Conservation (phyloP, 371 early-diverging fungal genomes). For the Mucor plumbeus region DNA sequence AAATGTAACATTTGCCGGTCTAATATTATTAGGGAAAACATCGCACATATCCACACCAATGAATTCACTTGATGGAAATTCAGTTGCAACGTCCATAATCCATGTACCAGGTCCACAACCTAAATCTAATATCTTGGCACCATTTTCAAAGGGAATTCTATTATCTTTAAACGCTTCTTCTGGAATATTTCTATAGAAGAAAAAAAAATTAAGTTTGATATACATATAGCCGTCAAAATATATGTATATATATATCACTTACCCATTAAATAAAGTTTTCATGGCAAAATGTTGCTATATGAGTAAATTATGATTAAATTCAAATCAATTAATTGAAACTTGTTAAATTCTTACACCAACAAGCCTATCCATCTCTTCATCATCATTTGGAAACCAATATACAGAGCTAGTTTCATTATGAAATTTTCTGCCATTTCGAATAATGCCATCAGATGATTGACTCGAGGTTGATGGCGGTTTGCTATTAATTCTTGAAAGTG, state of each 20-base stretch:
- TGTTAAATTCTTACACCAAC: constrained; percentile 23
- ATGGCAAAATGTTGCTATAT: constrained; percentile 46
- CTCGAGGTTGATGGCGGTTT: constrained; percentile 5
- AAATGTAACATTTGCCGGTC: constrained; percentile 53
- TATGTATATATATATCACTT: too few relatives aligned
- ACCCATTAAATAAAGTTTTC: constrained; percentile 36
- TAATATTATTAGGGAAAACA: constrained; percentile 56
- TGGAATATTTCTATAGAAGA: constrained; percentile 23
- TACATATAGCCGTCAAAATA: neutral
- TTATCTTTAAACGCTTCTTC: constrained; percentile 2
- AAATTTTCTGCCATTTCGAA: constrained; percentile 24
- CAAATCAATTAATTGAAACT: neutral
- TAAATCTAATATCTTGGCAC: constrained; percentile 45
- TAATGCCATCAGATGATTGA: constrained; percentile 19
- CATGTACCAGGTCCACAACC: constrained; percentile 64
- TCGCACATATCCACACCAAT: constrained; percentile 62
- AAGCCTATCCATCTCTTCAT: constrained; percentile 36
- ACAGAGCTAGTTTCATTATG: constrained; percentile 26
- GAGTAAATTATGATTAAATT: neutral
- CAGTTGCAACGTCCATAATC: constrained; percentile 65
- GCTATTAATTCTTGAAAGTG: neutral
- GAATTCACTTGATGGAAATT: constrained; percentile 57
- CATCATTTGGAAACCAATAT: constrained; percentile 38
- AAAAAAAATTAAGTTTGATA: neutral
- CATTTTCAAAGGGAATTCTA: constrained; percentile 9